Base-by-base conservation (phyloP, 805 yeast species). In the Hemisphaericaspora nanyangensis region DNA sequence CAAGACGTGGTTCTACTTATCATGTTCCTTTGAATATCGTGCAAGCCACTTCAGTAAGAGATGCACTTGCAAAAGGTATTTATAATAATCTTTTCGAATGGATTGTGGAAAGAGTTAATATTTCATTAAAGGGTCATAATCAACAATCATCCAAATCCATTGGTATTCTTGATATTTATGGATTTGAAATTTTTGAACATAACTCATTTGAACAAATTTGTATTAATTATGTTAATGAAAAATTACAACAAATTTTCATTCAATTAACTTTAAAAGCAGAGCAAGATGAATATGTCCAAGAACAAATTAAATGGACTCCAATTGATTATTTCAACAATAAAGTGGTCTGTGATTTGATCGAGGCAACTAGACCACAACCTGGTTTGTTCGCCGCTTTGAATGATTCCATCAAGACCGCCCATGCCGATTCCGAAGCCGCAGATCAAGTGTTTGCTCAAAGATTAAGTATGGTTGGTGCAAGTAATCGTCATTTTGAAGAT, bases 341-440 rank as follows among this genome's bases (percentile, higher is more conserved):
- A 64, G 83, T 93, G 49, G 99, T 93, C 22, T 93, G 98, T 69
- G 99, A 93, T 52, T 74, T 93, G 57, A 93, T 93, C 56, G 99
- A 93, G 65, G 84, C 87, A 20, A 79, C 79, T 44, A 79, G 96
- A 55, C 98, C 99, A 1, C 68, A 63, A 40, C 97, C 97, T 1
- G 99, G 99, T 43, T 74, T 93, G 31, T 90, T 93, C 68, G 95
- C 98, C 2, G 95, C 96, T 3, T 74, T 93, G 65, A 93, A 91
- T 63, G 99, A 93, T 69, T 91, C 98, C 1, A 83, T 89, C 54
- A 97, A 96, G 27, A 93, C 98, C 19, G 99, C 99, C 0, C 99
- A 93, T 59, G 99, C 99, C 3, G 98, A 93, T 57, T 84, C 96
- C 1, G 74, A 70, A 37, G 99, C 98, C 15, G 98, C 98, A 2